A percentile compares a stretch with the other conserved stretches of the same genome.
phyloP scores from a whole-genome alignment of 2,329 filamentous ascomycete species.

The Verruconis gallopava region DNA sequence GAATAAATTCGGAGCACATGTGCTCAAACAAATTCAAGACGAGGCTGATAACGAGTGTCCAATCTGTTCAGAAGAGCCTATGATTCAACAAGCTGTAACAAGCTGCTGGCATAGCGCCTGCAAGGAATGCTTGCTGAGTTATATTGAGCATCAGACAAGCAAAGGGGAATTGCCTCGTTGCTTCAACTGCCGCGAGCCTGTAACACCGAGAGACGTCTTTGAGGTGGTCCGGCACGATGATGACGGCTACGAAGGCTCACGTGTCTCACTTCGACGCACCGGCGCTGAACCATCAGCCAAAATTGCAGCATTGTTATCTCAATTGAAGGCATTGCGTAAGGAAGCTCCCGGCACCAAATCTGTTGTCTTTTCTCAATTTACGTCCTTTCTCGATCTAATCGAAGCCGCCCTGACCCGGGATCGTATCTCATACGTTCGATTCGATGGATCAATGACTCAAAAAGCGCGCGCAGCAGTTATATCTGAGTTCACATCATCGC shows the following conservation, averaged over 20 bases:
- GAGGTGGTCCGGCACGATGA: conserved; percentile 72
- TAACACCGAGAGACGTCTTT: conserved; percentile 77
- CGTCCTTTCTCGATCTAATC: conserved; percentile 86
- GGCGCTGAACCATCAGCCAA: conserved; percentile 68
- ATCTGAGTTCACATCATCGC: conserved; percentile 4
- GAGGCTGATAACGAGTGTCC: conserved; percentile 85
- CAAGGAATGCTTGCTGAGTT: conserved; percentile 81
- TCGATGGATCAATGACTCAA: conserved; percentile 84
- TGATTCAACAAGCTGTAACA: conserved; percentile 77
- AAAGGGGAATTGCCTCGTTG: conserved; percentile 66
- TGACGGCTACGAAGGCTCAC: conserved; percentile 28
- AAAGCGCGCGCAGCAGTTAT: conserved; percentile 71
- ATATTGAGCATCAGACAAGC: conserved; percentile 74
- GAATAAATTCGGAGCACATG: conserved; percentile 72
- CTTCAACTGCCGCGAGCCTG: conserved; percentile 76
- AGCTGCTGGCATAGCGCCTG: conserved; percentile 97
- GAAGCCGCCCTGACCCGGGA: conserved; percentile 62
- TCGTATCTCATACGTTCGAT: conserved; percentile 67
- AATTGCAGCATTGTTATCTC: conserved; percentile 62
- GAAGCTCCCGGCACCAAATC: conserved; percentile 63
- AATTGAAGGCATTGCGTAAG: conserved; percentile 56
- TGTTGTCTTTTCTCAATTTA: conserved; percentile 95
- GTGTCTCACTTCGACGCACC: conserved; percentile 47
- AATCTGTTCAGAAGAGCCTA: conserved; percentile 88
- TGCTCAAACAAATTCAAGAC: conserved; percentile 79